These are phyloP conservation scores for Psilocybe tampanensis DNA, from an alignment of 768 basidiomycete genomes.

Conservation along the genomic window DNA sequence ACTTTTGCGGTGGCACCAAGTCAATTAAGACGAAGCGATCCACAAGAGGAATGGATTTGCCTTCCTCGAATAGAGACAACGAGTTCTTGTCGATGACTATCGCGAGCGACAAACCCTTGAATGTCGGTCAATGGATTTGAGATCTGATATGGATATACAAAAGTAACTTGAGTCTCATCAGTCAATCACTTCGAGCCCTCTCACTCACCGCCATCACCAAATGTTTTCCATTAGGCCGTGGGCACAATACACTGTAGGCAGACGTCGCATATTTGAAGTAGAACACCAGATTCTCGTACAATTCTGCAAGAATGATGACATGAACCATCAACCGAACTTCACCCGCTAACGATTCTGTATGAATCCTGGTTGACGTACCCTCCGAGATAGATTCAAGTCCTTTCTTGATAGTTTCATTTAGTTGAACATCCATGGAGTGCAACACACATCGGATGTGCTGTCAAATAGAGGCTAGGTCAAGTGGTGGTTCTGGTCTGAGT, in stretches of 20 bases:
- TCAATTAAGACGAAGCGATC: neutral
- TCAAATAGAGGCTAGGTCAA: neutral
- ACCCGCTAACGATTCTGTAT: neutral
- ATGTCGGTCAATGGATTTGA: slow-evolving; percentile 41
- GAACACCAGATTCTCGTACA: slow-evolving; percentile 46
- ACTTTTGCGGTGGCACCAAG: too few relatives aligned
- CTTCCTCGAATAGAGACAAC: slow-evolving; percentile 53
- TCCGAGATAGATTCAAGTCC: slow-evolving; percentile 1
- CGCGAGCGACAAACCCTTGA: slow-evolving; percentile 50
- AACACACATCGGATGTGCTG: neutral
- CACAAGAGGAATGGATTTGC: slow-evolving; percentile 24
- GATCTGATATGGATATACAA: slow-evolving; percentile 31
- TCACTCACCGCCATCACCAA: slow-evolving; percentile 38
- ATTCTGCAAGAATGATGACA: slow-evolving; percentile 23
- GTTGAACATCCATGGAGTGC: neutral
- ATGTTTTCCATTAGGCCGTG: slow-evolving; percentile 50
- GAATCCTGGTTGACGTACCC: neutral
- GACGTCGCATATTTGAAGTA: slow-evolving; percentile 62
- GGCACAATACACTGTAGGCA: slow-evolving; percentile 46
- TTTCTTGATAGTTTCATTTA: neutral
- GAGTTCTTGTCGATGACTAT: slow-evolving; percentile 43
- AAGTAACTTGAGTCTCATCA: too few relatives aligned
- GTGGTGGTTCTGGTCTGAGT: neutral
- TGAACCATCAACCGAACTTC: neutral
- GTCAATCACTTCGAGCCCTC: neutral